Evolutionary conservation across 768 basidiomycete genomes (phyloP), one percentile per base, ranked within the genome.

Genomic region (Boletales sp.): DNA sequence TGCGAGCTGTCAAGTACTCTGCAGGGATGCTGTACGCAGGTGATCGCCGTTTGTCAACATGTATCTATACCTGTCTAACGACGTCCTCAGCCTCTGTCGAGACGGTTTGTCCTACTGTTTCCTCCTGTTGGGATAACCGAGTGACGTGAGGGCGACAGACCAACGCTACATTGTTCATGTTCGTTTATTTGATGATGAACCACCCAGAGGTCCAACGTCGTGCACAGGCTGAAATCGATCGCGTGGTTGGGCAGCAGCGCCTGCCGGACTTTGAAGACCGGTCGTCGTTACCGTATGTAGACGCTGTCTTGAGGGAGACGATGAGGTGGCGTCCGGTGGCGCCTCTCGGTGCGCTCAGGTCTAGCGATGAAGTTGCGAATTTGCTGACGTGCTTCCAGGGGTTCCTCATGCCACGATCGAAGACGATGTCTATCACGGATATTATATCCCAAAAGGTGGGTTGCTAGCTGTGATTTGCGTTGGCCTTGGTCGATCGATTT

Each of bases 401-500:
- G 55, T 77, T 13, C 73, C 74, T 13, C 78, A 77, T 52, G 60
- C 63, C 21, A 68, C 71, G 11, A 68, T 46, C 6, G 57, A 59
- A 8, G 71, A 73, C 9, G 69, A 73, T 50, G 50, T 62, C 5
- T 74, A 73, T 51, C 53, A 60, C 17, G 72, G 71, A 0, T 70
- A 70, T 42, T 39, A 54, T 44, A 70, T 75, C 35, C 72, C 72
- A 0, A 18, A 44, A 45, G 61, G 60, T 59, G 21, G 19, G 46
- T 32, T 32, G n/a, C 18, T 6, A 4, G 17, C 18, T 34, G 5
- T 10, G 0, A 21, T 18, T 3, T 8, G 18, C 34, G 21, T 32
- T n/a, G 30, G 5, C 5, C 25, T 14, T 11, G 10, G 2, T 10
- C 45, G 11, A 52, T 46, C 32, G 8, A 40, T 25, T 18, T 12